Conservation (phyloP, 1,139 yeast species). For the Suhomyces yuchorum region DNA sequence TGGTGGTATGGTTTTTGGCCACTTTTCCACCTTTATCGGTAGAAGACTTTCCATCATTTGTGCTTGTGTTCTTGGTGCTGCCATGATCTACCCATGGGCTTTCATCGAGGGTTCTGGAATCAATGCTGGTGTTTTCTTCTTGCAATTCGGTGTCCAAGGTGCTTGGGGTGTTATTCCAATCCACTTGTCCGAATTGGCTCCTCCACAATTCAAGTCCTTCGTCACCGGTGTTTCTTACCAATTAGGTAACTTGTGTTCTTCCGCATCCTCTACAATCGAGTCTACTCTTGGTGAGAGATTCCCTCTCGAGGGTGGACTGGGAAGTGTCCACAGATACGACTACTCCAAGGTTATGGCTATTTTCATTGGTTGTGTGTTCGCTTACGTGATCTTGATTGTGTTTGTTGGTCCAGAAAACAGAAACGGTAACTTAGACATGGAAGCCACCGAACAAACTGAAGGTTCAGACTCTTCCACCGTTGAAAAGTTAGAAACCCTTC, state of each 20-base stretch:
- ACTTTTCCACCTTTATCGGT: conserved; percentile 59
- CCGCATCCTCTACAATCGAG: conserved; percentile 84
- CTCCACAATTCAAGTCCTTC: conserved; percentile 72
- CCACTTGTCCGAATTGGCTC: conserved; percentile 75
- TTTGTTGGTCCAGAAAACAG: conserved; percentile 77
- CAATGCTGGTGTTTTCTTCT: conserved; percentile 76
- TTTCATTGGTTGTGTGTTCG: conserved; percentile 78
- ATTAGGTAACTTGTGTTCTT: conserved; percentile 79
- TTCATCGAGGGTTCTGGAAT: conserved; percentile 55
- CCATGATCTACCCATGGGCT: conserved; percentile 74
- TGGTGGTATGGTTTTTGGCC: conserved; percentile 68
- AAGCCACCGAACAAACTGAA: neutral
- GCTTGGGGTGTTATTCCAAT: conserved; percentile 88
- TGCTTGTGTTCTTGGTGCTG: conserved; percentile 68
- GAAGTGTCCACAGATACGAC: conserved; percentile 21
- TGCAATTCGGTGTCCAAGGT: conserved; percentile 83
- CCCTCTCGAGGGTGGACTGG: conserved; percentile 34
- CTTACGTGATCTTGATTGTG: conserved; percentile 55
- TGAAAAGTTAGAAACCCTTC: neutral
- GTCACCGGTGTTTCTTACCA: conserved; percentile 78
- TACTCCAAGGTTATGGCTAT: conserved; percentile 70
- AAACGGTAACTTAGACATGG: conserved; percentile 28
- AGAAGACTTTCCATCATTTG: conserved; percentile 53
- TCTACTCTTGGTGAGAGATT: conserved; percentile 69
- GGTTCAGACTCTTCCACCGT: neutral